phyloP scores from a whole-genome alignment of 2,329 filamentous ascomycete genomes.

The Chaetomiaceae sp. region DNA sequence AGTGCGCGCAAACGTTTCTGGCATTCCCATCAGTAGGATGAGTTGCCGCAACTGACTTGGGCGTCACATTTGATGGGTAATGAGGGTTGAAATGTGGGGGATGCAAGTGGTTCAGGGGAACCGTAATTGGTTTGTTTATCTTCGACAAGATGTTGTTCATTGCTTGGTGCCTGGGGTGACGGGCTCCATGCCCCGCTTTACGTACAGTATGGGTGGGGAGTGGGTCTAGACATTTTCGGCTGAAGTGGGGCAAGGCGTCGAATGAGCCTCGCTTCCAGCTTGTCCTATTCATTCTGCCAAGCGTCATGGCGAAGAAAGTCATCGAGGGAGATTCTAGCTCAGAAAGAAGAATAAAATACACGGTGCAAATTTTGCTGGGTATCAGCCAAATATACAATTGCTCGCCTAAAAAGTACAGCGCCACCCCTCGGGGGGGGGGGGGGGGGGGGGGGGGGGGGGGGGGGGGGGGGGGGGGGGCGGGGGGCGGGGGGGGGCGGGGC shows the following conservation, averaged over 20 bases:
- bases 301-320: neutral
- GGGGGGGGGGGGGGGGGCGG: no score
- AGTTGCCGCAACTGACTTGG: neutral
- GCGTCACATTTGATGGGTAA: neutral
- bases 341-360: neutral
- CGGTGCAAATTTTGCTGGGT: constrained; percentile 13
- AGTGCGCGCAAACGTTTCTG: neutral
- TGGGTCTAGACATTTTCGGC: no score
- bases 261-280: no score
- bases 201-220: neutral
- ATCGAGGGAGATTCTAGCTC: neutral
- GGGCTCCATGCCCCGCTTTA: no score
- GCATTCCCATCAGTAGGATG: neutral
- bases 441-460: no score
- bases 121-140: neutral
- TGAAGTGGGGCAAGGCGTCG: no score
- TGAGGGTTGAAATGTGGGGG: neutral
- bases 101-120: neutral
- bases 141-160: neutral
- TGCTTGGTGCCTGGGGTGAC: neutral
- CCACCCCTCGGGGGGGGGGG: no score
- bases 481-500: no score
- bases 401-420: neutral
- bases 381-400: constrained; percentile 16
- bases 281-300: no score